Evolutionary conservation across 805 yeast genomes (phyloP).

Genomic region (Yarrowia divulgata): DNA sequence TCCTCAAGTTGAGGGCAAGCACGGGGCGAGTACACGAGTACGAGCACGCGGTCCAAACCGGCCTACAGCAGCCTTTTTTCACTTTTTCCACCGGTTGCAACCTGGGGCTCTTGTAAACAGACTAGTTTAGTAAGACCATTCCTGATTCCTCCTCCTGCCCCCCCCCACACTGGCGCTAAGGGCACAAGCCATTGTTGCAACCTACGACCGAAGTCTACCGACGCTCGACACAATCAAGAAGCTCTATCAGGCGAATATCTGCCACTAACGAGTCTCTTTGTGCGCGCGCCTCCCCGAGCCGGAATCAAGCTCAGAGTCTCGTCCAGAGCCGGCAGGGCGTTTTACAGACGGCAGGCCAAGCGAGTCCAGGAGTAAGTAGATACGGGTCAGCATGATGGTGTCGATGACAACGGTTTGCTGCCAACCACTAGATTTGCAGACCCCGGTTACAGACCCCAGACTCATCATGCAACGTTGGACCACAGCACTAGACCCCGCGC

Average conservation of each 20-base stretch:
- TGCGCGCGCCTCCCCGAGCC: neutral
- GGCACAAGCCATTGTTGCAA: constrained; percentile 7
- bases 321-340: neutral
- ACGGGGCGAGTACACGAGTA: too few relatives aligned
- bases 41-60: neutral
- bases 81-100: too few relatives aligned
- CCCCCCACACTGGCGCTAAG: neutral
- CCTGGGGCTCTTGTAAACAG: too few relatives aligned
- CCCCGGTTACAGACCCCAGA: neutral
- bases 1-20: constrained; percentile 1
- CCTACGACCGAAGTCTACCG: neutral
- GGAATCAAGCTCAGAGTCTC: neutral
- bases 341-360: neutral
- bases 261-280: neutral
- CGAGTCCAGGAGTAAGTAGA: neutral
- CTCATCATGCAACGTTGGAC: neutral
- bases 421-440: too few relatives aligned
- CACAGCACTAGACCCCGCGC: neutral
- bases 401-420: too few relatives aligned
- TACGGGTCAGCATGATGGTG: too few relatives aligned
- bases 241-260: neutral
- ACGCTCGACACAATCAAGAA: neutral
- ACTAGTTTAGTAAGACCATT: too few relatives aligned
- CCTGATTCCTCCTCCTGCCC: too few relatives aligned
- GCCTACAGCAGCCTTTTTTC: neutral